Evolutionary conservation across 2,329 filamentous ascomycete genomes (phyloP).

Genomic region (Zalaria sp.): DNA sequence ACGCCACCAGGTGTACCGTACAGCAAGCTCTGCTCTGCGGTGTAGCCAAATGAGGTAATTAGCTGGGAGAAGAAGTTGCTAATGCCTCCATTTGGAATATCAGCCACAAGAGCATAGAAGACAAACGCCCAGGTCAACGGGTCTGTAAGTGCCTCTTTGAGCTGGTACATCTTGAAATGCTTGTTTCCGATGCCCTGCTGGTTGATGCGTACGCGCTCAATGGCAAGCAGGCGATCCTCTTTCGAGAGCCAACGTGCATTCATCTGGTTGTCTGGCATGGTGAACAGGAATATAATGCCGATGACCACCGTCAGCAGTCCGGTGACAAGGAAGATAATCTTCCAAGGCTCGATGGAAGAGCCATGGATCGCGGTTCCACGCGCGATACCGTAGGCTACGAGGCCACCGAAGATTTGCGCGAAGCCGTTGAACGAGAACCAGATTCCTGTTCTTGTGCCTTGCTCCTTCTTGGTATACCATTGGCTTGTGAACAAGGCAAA

Average conservation of each 20-base stretch:
- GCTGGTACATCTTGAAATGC: slow-evolving; percentile 54
- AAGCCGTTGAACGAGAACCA: slow-evolving; percentile 58
- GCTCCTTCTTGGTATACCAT: slow-evolving; percentile 60
- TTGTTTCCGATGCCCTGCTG: slow-evolving; percentile 62
- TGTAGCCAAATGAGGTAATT: slow-evolving; percentile 52
- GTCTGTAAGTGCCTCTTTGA: slow-evolving; percentile 43
- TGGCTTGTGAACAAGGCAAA: slow-evolving; percentile 55
- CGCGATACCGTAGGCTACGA: slow-evolving; percentile 50
- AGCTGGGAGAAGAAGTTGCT: slow-evolving; percentile 30
- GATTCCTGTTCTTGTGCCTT: slow-evolving; percentile 46
- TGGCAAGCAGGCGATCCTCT: slow-evolving; percentile 50
- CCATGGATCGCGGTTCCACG: slow-evolving; percentile 40
- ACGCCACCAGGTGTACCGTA: slow-evolving; percentile 52
- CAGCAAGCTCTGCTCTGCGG: slow-evolving; percentile 45
- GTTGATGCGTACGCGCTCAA: slow-evolving; percentile 60
- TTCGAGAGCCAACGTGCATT: slow-evolving; percentile 50
- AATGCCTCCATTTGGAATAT: slow-evolving; percentile 40
- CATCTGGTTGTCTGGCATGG: slow-evolving; percentile 44
- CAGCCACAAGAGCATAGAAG: slow-evolving; percentile 38
- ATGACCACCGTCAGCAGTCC: slow-evolving; percentile 27
- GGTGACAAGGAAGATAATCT: slow-evolving; percentile 39
- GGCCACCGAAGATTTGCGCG: slow-evolving; percentile 48
- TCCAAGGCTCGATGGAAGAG: slow-evolving; percentile 48
- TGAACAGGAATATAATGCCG: slow-evolving; percentile 29
- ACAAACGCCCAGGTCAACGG: slow-evolving; percentile 48